phyloP scores from a whole-genome alignment of 2,329 filamentous ascomycete species.

The Epichloe aotearoae region DNA sequence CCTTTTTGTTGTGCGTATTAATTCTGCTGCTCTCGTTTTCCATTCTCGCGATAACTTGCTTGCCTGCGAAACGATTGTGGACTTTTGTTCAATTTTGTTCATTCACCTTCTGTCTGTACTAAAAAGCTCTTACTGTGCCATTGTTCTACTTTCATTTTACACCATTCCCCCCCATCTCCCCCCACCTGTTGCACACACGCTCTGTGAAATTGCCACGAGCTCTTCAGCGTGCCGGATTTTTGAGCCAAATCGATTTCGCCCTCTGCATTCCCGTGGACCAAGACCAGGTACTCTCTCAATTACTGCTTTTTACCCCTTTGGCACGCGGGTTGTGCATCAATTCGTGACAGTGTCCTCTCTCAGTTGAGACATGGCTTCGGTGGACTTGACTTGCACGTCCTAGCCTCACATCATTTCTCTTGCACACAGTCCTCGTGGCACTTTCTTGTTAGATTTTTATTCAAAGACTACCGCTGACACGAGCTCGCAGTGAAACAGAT shows the following conservation, averaged over 20 bases:
- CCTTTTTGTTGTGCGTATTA: constrained; percentile 49
- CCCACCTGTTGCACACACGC: background rate
- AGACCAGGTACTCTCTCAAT: background rate
- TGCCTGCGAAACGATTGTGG: background rate
- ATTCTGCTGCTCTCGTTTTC: background rate
- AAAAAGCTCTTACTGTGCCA: background rate
- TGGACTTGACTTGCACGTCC: background rate
- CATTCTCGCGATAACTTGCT: background rate
- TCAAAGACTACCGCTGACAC: constrained; percentile 10
- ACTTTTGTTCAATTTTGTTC: background rate
- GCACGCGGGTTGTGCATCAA: background rate
- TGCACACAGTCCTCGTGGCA: background rate
- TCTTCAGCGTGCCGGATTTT: background rate
- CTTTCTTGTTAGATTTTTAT: background rate
- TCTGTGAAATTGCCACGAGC: background rate
- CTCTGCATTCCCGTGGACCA: background rate
- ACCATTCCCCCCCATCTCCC: background rate
- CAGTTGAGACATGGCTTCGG: background rate
- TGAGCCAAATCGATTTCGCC: background rate
- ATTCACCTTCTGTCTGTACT: background rate
- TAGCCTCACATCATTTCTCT: background rate
- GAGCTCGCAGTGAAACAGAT: constrained; percentile 39
- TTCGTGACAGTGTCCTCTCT: background rate
- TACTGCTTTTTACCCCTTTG: background rate
- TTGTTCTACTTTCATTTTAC: background rate